Base-by-base conservation (phyloP, 2,329 filamentous ascomycete species). In the Verticillium klebahnii region DNA sequence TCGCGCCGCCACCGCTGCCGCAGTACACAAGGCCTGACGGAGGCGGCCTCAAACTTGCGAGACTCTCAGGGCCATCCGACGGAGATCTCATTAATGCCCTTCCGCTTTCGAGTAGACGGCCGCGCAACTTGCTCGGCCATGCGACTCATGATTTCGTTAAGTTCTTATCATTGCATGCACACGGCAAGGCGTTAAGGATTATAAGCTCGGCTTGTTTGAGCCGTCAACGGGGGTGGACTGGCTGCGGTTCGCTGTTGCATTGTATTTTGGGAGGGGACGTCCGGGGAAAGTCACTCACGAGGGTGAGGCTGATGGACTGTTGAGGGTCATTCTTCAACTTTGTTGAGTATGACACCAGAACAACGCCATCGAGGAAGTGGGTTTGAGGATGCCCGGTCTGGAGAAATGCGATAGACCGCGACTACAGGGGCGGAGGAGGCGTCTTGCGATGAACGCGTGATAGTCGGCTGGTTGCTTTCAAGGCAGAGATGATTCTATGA, bases 101-200 rank as follows among this genome's bases (percentile, higher is more conserved):
- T 4, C 29, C 29, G 29, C 29, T 29, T 6, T 5, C 29, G 29
- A 29, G 29, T 29, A 29, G 29, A 29, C 29, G 29, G 29, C 29
- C 29, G 29, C 29, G 29, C 29, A 6, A 29, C 29, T 5, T 29
- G 29, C 29, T 29, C 29, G 29, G 29, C 29, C 29, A 1, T 29
- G 29, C 29, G 29, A 29, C 29, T 29, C 19, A 50, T 50, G 45
- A 50, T 50, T 50, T 50, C 23, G 45, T 23, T 23, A 9, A 50
- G 23, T n/a, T 12, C 9, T 23, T 25, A 25, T 19, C n/a, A 50
- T 50, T 50, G 45, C 45, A 36, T 36, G 55, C 55, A 57, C 55
- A 37, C 32, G 55, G 55, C 55, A 57, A 57, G 55, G 55, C 55
- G 55, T 57, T 57, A 57, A n/a, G 55, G 55, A 25, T 37, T 25